Evolutionary conservation across 1,284 basidiomycete species (phyloP), one percentile per base, ranked within the genome.

Genomic region (Laetiporus sulphureus): DNA sequence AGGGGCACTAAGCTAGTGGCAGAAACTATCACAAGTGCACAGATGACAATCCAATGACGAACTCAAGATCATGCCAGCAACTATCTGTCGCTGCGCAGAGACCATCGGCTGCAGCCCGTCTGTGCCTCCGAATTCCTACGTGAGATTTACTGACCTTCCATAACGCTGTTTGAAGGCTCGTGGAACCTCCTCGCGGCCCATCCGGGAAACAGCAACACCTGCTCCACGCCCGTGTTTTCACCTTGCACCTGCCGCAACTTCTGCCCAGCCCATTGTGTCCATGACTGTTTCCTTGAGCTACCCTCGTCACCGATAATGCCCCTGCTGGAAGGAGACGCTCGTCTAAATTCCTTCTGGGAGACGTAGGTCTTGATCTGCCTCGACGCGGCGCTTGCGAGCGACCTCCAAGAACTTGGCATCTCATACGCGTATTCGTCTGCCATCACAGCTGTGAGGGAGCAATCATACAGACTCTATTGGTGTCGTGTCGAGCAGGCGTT

Each of bases 231-330:
- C 5, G n/a, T 41, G 44, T 32, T 54, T 47, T 38, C 47, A 40
- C 38, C 57, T 24, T 51, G 37, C 32, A 43, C 40, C 45, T 47
- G 45, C 44, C 61, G 42, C 45, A 72, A 56, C 57, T 66, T 74
- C 50, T 70, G 66, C n/a, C 66, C 64, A 4, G 71, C 69, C 72
- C 74, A 77, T 40, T 68, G 64, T 27, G 64, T 50, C 69, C 67
- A 71, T 2, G 59, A 59, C 37, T 66, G 64, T 38, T 55, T 60
- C 25, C 50, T 51, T 23, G 49, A 38, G 18, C 43, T 43, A 5
- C 55, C n/a, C 25, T 13, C 51, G 2, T 54, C 50, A 0, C 45
- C 20, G 10, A 45, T 48, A 10, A 34, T 25, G 11, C 35, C 46
- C 13, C 48, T 48, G 22, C 56, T 35, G 38, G 46, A 16, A 38